phyloP scores from a whole-genome alignment of 305 asterid genomes.

The Solanum hybrid region DNA sequence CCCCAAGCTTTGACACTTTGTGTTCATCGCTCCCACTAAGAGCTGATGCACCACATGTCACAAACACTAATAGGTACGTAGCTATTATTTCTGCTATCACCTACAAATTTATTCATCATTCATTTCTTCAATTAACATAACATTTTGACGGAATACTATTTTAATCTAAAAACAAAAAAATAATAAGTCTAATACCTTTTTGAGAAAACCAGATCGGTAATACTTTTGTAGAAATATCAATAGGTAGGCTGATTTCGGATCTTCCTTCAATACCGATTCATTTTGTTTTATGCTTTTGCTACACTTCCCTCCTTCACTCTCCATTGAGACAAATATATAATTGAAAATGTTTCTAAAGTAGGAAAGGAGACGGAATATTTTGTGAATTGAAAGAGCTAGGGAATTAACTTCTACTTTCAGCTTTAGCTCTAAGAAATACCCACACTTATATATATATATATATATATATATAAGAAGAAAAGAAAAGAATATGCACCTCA shows the following conservation, averaged over 20 bases:
- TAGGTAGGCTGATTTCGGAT: constrained; percentile 5
- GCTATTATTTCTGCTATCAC: constrained; percentile 64
- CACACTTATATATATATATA: background rate
- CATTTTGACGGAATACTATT: background rate
- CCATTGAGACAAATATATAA: constrained; percentile 21
- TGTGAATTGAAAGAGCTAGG: background rate
- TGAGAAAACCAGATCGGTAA: constrained; percentile 35
- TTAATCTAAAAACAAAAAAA: background rate
- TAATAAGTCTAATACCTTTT: constrained; percentile 31
- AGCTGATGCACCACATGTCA: constrained; percentile 74
- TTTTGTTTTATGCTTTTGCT: background rate
- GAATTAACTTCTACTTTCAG: background rate
- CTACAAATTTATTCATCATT: constrained; percentile 13
- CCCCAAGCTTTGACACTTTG: constrained; percentile 60
- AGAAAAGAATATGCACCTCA: background rate
- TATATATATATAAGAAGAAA: background rate
- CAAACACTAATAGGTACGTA: constrained; percentile 64
- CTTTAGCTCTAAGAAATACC: background rate
- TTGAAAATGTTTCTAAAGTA: background rate
- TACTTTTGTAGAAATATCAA: constrained; percentile 12
- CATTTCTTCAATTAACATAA: background rate
- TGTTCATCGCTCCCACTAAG: constrained; percentile 46
- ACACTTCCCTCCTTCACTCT: constrained; percentile 8
- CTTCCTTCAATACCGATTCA: constrained; percentile 16
- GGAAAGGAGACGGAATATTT: background rate